A percentile compares a stretch with the other conserved stretches of the same genome.
Conservation (phyloP, 352 stramenopile genomes). For the Phytophthora constricta region DNA sequence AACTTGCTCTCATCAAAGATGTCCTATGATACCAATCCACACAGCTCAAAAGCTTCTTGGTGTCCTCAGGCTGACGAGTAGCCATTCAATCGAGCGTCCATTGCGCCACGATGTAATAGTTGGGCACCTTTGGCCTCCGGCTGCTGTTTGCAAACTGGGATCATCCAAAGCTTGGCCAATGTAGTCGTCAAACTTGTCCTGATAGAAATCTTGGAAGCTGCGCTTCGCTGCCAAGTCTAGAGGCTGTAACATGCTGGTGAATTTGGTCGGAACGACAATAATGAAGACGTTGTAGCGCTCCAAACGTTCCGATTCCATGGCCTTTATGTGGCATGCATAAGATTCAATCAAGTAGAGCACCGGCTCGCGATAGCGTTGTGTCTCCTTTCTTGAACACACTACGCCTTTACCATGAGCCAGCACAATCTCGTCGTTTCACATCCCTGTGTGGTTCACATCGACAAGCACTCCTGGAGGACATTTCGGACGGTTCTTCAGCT, state of each 20-base stretch:
- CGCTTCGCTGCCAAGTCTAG: background rate
- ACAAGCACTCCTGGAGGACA: background rate
- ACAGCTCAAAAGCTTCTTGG: background rate
- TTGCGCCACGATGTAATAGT: background rate
- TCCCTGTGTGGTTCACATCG: background rate
- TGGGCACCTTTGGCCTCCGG: background rate
- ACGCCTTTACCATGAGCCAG: background rate
- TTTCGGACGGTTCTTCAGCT: background rate
- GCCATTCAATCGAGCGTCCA: background rate
- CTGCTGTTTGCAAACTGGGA: background rate
- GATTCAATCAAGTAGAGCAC: background rate
- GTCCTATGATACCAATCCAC: background rate
- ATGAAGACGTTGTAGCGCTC: background rate
- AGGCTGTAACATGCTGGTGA: background rate
- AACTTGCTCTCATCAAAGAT: background rate
- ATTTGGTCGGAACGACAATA: background rate
- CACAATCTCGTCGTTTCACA: background rate
- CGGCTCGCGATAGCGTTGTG: background rate
- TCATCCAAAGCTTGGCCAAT: background rate
- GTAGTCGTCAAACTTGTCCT: background rate
- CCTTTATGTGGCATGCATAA: background rate
- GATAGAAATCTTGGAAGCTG: background rate
- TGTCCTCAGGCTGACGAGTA: no score
- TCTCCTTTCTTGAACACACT: no score
- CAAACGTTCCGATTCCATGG: background rate